A percentile compares a stretch with the other conserved stretches of the same genome.
These are phyloP conservation scores for Xylaria scruposa DNA, from an alignment of 495 filamentous ascomycete species.

Conservation along the genomic window DNA sequence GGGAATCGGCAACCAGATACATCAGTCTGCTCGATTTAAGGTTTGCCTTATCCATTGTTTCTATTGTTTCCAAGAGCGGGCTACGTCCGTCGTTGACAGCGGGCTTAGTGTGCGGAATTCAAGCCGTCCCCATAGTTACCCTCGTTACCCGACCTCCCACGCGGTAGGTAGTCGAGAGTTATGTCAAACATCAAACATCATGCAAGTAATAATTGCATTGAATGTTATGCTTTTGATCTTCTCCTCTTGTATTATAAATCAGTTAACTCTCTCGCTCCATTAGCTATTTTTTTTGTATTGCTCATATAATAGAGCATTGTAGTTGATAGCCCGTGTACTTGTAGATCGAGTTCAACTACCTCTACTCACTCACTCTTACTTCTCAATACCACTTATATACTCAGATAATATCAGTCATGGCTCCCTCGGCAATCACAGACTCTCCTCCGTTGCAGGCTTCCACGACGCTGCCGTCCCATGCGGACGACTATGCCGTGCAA, in stretches of 20 bases:
- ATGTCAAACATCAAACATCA: slow-evolving; percentile 6
- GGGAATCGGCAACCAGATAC: background rate
- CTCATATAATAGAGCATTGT: background rate
- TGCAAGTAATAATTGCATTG: slow-evolving; percentile 5
- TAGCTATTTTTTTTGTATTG: background rate
- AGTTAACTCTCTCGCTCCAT: background rate
- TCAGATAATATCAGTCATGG: slow-evolving; percentile 57
- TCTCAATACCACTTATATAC: slow-evolving; percentile 20
- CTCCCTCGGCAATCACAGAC: slow-evolving; percentile 72
- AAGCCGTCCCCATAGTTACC: slow-evolving; percentile 24
- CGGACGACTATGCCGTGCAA: slow-evolving; percentile 52
- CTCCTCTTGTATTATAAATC: slow-evolving; percentile 13
- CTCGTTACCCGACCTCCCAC: slow-evolving; percentile 13
- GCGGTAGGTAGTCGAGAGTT: slow-evolving; percentile 1
- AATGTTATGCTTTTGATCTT: background rate
- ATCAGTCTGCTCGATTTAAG: background rate
- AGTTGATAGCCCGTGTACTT: background rate
- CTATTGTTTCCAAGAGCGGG: background rate
- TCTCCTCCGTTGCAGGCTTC: slow-evolving; percentile 51
- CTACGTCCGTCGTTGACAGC: slow-evolving; percentile 12
- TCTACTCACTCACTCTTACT: background rate
- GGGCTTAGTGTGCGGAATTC: slow-evolving; percentile 27
- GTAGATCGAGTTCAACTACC: background rate
- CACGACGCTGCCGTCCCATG: slow-evolving; percentile 47
- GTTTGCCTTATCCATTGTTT: background rate